Evolutionary conservation across 768 basidiomycete genomes (phyloP).

Genomic region (Pisolithus sp.): DNA sequence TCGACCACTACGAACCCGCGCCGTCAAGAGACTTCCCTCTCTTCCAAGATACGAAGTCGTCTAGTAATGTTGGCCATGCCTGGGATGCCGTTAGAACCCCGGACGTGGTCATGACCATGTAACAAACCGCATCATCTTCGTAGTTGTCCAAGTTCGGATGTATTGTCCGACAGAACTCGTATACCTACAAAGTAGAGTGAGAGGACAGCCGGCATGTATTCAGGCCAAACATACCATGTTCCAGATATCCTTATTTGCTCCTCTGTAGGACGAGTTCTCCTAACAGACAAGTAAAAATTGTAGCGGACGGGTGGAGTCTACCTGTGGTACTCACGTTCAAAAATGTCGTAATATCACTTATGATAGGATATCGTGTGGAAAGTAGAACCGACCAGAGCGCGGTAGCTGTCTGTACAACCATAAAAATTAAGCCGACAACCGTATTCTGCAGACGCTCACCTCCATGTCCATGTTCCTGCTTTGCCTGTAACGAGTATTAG

Average conservation of each 20-base stretch:
- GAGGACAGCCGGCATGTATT: background rate
- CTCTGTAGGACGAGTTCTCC: conserved; percentile 58
- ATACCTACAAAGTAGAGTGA: conserved; percentile 40
- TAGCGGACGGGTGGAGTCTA: background rate
- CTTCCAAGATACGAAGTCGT: conserved; percentile 74
- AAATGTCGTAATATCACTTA: conserved; percentile 59
- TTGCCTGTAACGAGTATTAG: conserved; percentile 36
- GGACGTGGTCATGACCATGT: background rate
- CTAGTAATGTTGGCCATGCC: conserved; percentile 82
- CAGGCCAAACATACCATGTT: conserved; percentile 51
- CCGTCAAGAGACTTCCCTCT: conserved; percentile 16
- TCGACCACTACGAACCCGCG: background rate
- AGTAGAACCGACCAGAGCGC: conserved; percentile 76
- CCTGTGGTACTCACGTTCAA: conserved; percentile 43
- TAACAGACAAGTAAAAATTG: conserved; percentile 7
- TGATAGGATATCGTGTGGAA: conserved; percentile 57
- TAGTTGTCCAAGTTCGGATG: conserved; percentile 56
- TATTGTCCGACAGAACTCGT: conserved; percentile 68
- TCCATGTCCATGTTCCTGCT: conserved; percentile 80
- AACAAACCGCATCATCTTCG: conserved; percentile 67
- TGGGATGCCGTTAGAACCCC: conserved; percentile 18
- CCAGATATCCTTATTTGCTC: conserved; percentile 83
- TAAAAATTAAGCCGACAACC: background rate
- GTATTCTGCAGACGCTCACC: conserved; percentile 32
- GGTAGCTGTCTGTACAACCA: conserved; percentile 46